Percentiles rank a stretch among this genome's conserved stretches.
These are phyloP conservation scores for Metschnikowia colocasiae DNA, from an alignment of 805 yeast species.

Conservation along the genomic window DNA sequence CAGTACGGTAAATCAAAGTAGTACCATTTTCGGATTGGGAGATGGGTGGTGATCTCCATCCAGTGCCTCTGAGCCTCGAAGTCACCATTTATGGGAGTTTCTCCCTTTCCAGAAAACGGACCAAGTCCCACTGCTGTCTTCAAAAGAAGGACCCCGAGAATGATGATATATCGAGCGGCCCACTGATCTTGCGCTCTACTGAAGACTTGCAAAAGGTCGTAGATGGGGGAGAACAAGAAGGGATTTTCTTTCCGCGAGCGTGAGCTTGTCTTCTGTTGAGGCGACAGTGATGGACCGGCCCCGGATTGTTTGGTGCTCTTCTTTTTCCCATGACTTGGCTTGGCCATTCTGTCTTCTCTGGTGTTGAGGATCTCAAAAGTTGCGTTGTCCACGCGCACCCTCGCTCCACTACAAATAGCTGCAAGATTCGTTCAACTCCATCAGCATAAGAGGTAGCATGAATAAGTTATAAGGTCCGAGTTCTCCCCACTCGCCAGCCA, in stretches of 20 bases:
- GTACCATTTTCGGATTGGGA: conserved; percentile 81
- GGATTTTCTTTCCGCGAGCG: conserved; percentile 6
- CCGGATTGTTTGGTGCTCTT: neutral
- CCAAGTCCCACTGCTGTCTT: conserved; percentile 88
- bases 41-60: conserved; percentile 82
- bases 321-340: conserved; percentile 7
- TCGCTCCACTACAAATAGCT: neutral
- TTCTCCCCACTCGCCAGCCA: too few species aligned
- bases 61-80: conserved; percentile 98
- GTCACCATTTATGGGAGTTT: conserved; percentile 87
- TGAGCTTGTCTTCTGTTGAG: neutral
- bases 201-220: conserved; percentile 75
- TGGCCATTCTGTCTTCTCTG: conserved; percentile 8
- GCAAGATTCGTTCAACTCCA: neutral
- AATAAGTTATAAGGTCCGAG: too few species aligned
- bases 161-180: conserved; percentile 77
- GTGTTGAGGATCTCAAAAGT: neutral
- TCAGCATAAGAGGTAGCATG: too few species aligned
- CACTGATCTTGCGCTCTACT: conserved; percentile 83
- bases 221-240: conserved; percentile 46
- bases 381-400: neutral
- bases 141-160: conserved; percentile 68
- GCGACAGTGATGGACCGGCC: neutral
- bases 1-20: conserved; percentile 85
- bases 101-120: conserved; percentile 68